Base-by-base conservation (phyloP, 192 early-diverging fungal species). In the Rhizoclosmatium sp. region DNA sequence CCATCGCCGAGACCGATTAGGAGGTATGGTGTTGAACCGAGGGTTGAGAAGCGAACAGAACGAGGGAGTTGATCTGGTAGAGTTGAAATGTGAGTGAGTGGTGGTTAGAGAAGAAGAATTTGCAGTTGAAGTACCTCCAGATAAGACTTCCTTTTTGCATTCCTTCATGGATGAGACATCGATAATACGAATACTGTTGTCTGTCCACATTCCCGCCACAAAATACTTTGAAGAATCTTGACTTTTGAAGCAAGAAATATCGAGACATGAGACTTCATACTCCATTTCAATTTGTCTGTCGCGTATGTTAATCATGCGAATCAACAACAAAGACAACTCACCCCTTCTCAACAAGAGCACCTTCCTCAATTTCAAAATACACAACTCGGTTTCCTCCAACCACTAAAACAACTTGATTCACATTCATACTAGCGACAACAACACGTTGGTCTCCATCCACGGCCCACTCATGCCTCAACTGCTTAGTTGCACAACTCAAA, bases 1-100 rank as follows among this genome's bases (percentile, higher is more conserved):
- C 97, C 97, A 82, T 99, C 94, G 87, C 93, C 96, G 42, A 94
- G 81, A 0, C 92, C 95, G 0, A 92, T 94, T 23, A 98, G 76
- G 4, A 97, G 78, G 73, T 96, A 96, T 21, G 80, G 79, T 1
- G 87, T 82, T 21, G 82, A 82, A 66, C 93, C 94, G 58, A 99
- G 87, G 3, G 80, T 78, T 54, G 87, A 74, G 68, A 81, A 23
- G 62, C 85, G 59, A 3, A 96, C 79, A 7, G 93, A 93, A 21
- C 93, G 90, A 31, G 93, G 90, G 66, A 94, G 85, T 45, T 85
- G 86, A 5, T 83, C 78, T 62, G 60, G 69, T 61, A 12, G 1
- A 10, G 51, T 59, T 73, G 2, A 59, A 0, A 69, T 47, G 44
- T 51, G 10, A 9, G 44, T 51, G 10, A 9, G 54, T 9, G 54